A percentile compares a stretch with the other conserved stretches of the same genome.
Evolutionary conservation across 352 stramenopile genomes (phyloP).

Genomic region (Sclerospora graminicola): DNA sequence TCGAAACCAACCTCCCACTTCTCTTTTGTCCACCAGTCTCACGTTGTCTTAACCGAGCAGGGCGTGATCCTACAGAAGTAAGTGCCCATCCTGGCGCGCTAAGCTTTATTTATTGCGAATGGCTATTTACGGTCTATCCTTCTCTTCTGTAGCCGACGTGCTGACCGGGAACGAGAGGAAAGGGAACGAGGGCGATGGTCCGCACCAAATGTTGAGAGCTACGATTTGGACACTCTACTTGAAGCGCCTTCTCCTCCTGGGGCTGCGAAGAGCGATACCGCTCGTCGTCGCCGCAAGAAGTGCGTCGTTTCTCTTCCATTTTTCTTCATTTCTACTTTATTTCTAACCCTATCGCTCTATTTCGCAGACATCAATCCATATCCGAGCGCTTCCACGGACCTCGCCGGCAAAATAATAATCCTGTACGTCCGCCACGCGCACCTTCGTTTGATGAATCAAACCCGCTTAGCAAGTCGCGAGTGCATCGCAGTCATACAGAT

Average conservation of each 20-base stretch:
- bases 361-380: constrained; percentile 20
- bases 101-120: too few relatives aligned
- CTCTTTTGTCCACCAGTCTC: constrained; percentile 22
- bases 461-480: constrained; percentile 12
- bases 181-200: constrained; percentile 60
- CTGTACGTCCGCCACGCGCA: constrained; percentile 8
- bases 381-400: constrained; percentile 23
- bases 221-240: constrained; percentile 72
- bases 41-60: constrained; percentile 55
- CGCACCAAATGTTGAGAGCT: constrained; percentile 49
- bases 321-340: constrained; percentile 1
- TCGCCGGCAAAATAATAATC: constrained; percentile 2
- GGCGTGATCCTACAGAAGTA: constrained; percentile 33
- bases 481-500: constrained; percentile 25
- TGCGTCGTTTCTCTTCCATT: constrained; percentile 12
- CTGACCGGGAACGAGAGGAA: constrained; percentile 17
- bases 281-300: constrained; percentile 41
- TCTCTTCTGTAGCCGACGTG: constrained; percentile 4
- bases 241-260: constrained; percentile 62
- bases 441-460: constrained; percentile 17
- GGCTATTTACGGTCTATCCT: neutral
- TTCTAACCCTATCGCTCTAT: constrained; percentile 4
- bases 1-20: neutral
- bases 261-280: constrained; percentile 4
- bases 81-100: too few relatives aligned